Conservation (phyloP, 129 eudicot species). For the Deinandra increscens region DNA sequence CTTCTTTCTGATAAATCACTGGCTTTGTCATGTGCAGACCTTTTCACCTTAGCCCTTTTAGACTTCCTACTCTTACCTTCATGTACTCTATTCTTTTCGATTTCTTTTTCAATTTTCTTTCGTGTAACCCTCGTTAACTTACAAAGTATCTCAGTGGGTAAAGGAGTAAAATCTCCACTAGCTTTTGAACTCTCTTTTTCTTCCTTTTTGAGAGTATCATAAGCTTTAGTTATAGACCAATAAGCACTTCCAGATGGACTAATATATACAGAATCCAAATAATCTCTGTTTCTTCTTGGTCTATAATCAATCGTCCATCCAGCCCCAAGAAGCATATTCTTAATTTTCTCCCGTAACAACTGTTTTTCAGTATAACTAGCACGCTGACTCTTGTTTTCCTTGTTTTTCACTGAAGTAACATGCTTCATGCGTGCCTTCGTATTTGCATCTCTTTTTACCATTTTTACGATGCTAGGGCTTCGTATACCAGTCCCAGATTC, state of each 20-base stretch:
- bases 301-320: conserved; percentile 97
- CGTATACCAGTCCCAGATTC: conserved; percentile 6
- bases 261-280: conserved; percentile 85
- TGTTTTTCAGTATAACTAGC: conserved; percentile 84
- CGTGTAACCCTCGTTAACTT: conserved; percentile 81
- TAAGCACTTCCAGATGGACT: conserved; percentile 83
- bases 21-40: conserved; percentile 32
- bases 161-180: conserved; percentile 50
- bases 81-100: conserved; percentile 52
- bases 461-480: conserved; percentile 7
- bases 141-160: conserved; percentile 62
- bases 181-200: conserved; percentile 41
- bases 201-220: conserved; percentile 77
- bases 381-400: conserved; percentile 65
- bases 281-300: conserved; percentile 82
- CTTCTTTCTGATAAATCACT: conserved; percentile 40
- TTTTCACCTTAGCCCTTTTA: conserved; percentile 38
- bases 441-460: conserved; percentile 31
- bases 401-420: conserved; percentile 32
- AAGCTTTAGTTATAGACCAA: conserved; percentile 93
- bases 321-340: conserved; percentile 72
- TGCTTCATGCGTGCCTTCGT: conserved; percentile 29
- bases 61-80: conserved; percentile 35
- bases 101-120: conserved; percentile 63
- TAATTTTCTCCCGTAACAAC: conserved; percentile 67